Evolutionary conservation across 768 basidiomycete species (phyloP), one percentile per base, ranked within the genome.

Genomic region (Dentipellis fragilis): DNA sequence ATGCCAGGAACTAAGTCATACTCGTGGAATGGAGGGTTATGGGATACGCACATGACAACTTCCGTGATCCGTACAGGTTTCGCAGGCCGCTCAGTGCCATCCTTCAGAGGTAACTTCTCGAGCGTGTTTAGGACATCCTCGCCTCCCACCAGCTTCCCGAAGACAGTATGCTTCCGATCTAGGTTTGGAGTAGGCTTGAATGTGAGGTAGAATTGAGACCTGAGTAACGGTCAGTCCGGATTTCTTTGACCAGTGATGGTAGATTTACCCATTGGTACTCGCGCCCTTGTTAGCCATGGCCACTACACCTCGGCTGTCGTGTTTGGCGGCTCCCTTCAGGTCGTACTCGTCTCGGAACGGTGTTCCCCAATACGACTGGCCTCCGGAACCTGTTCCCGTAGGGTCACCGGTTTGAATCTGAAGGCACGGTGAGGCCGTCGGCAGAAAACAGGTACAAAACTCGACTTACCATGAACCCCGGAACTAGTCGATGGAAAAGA

Each of bases 351-450:
- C 96, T 55, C 94, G 82, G 72, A 99, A 99, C 10, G 93, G 89
- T 14, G 87, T 92, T 1, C 91, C 93, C 96, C 96, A 98, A 66
- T 83, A 83, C 6, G 90, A 93, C 62, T 91, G 78, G 5, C 96
- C 96, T 9, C 96, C 96, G 34, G 88, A 75, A 1, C 96, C 96
- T 1, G 93, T 98, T 2, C 96, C 95, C 0, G 91, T 91, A 6
- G 96, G 96, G 66, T 99, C 96, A 35, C 96, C 96, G 2, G 93
- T 93, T 80, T 98, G 95, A n/a, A 93, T 82, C 93, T 93, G 57
- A 1, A 37, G 17, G 17, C 47, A 12, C 10, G 56, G 36, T n/a
- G 54, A 60, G 8, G 37, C 22, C 34, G 22, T 29, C n/a, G n/a
- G 39, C 6, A 50, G 54, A 59, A 4, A 11, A 22, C 35, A 12